Conservation (phyloP, 1,284 basidiomycete genomes). For the Trichosporon faecale region DNA sequence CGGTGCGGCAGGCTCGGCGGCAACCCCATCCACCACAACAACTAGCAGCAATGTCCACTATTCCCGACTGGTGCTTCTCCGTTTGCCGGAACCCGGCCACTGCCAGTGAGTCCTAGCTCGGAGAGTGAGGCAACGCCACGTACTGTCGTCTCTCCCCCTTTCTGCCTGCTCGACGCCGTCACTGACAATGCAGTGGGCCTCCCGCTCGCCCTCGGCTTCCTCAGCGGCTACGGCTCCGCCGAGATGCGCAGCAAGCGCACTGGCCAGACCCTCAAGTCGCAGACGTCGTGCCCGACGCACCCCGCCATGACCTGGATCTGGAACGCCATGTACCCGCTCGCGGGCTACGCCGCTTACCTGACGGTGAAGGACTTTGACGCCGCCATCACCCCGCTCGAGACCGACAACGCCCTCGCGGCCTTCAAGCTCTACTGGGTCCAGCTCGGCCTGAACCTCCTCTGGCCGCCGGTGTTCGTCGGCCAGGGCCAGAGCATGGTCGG, state of each 20-base stretch:
- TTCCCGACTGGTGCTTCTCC: constrained; percentile 57
- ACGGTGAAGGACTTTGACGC: constrained; percentile 60
- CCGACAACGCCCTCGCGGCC: constrained; percentile 57
- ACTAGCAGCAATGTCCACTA: constrained; percentile 42
- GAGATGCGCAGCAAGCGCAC: constrained; percentile 31
- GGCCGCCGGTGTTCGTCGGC: constrained; percentile 72
- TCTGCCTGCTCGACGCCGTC: background rate
- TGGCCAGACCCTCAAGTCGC: constrained; percentile 10
- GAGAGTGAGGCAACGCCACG: too few species aligned
- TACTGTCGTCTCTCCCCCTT: too few species aligned
- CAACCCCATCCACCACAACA: background rate
- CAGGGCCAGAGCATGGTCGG: constrained; percentile 52
- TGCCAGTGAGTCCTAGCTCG: constrained; percentile 49
- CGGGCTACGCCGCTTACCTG: constrained; percentile 72
- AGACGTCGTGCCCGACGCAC: constrained; percentile 13
- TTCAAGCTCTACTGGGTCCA: constrained; percentile 69
- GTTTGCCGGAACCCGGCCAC: constrained; percentile 61
- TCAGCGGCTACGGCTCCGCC: constrained; percentile 56
- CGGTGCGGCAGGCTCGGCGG: background rate
- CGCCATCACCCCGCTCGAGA: constrained; percentile 52
- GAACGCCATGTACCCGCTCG: constrained; percentile 54
- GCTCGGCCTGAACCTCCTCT: constrained; percentile 64
- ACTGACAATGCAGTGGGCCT: constrained; percentile 55
- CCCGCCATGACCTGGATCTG: constrained; percentile 27
- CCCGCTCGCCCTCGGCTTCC: constrained; percentile 60